A percentile compares a stretch with the other conserved stretches of the same genome.
Conservation (phyloP, 257 asterid species). For the Voacanga thouarsii region DNA sequence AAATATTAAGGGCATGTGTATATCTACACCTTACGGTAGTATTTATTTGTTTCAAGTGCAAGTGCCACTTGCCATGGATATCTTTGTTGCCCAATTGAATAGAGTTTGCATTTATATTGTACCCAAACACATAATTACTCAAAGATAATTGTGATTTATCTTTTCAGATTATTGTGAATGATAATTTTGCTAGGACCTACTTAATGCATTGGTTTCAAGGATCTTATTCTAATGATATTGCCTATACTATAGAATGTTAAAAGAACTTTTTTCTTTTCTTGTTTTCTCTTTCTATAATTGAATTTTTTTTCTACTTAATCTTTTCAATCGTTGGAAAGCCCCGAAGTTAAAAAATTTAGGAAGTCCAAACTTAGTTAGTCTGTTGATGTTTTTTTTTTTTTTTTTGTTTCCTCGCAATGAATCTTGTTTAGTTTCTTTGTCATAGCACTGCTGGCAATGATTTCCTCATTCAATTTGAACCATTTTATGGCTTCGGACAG, state of each 20-base stretch:
- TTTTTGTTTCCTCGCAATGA: background rate
- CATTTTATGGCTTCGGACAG: conserved; percentile 38
- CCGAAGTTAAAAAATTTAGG: background rate
- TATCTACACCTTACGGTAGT: background rate
- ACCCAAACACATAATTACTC: conserved; percentile 74
- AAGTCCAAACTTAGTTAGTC: background rate
- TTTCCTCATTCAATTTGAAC: background rate
- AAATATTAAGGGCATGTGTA: background rate
- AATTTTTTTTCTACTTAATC: conserved; percentile 1
- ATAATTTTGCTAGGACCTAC: background rate
- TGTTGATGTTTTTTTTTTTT: conserved; percentile 1
- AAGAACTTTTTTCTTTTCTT: background rate
- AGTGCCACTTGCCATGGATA: conserved; percentile 75
- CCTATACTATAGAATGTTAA: background rate
- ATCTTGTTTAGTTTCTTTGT: background rate
- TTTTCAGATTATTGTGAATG: background rate
- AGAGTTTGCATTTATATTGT: conserved; percentile 80
- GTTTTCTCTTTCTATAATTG: background rate
- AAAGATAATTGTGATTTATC: conserved; percentile 39
- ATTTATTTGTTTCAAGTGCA: conserved; percentile 28
- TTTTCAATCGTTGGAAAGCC: background rate
- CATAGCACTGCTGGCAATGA: background rate
- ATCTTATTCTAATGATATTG: conserved; percentile 25
- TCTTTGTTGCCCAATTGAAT: conserved; percentile 75
- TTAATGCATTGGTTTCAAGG: background rate